phyloP scores from a whole-genome alignment of 768 basidiomycete species.

The Lactarius psammicola region DNA sequence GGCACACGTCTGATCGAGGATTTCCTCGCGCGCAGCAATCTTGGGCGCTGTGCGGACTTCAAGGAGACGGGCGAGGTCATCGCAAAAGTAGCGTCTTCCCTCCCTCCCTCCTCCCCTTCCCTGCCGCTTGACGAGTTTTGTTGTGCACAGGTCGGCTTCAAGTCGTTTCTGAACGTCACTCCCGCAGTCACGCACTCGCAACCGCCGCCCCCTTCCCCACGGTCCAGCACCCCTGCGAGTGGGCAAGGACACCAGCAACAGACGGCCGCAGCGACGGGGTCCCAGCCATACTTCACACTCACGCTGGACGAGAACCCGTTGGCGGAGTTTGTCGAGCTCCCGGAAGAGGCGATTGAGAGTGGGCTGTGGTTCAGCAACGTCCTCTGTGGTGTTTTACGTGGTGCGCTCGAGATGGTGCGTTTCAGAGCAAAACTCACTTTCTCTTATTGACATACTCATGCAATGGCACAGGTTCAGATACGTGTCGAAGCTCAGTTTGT shows the following conservation, averaged over 20 bases:
- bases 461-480: conserved; percentile 78
- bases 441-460: not conserved
- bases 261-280: conserved; percentile 28
- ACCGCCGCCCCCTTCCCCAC: conserved; percentile 49
- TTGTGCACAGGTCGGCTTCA: conserved; percentile 83
- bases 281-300: conserved; percentile 70
- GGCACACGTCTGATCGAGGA: conserved; percentile 96
- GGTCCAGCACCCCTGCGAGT: conserved; percentile 31
- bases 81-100: conserved; percentile 63
- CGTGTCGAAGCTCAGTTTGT: conserved; percentile 89
- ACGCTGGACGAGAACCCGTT: conserved; percentile 95
- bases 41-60: conserved; percentile 92
- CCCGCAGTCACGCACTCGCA: conserved; percentile 74
- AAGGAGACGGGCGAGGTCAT: conserved; percentile 94
- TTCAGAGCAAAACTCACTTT: not conserved
- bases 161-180: conserved; percentile 91
- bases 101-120: not conserved
- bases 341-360: conserved; percentile 88
- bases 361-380: conserved; percentile 98
- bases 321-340: conserved; percentile 95
- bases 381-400: conserved; percentile 88
- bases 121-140: not conserved
- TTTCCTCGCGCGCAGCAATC: conserved; percentile 88
- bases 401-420: conserved; percentile 93
- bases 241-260: conserved; percentile 36